Conservation (phyloP, 352 stramenopile genomes). For the Globisporangium paddicum region DNA sequence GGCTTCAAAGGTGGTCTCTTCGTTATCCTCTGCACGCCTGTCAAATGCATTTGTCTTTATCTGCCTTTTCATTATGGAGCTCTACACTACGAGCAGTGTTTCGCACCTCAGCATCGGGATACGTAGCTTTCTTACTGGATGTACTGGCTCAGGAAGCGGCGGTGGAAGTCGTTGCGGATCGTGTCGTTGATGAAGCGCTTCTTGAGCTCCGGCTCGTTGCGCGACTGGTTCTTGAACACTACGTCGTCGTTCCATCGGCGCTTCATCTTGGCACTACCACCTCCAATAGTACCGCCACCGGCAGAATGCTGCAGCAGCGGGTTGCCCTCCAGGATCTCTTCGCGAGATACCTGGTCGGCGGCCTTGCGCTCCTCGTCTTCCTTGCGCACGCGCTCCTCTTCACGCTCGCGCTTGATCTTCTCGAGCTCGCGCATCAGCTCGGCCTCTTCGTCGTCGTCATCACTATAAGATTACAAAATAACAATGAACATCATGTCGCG, state of each 20-base stretch:
- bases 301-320: constrained; percentile 63
- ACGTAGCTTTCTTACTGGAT: constrained; percentile 47
- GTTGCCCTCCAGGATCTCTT: constrained; percentile 94
- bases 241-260: constrained; percentile 99
- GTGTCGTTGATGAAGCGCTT: constrained; percentile 99
- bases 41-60: constrained; percentile 6
- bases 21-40: neutral
- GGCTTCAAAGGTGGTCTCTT: neutral
- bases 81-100: neutral
- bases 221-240: constrained; percentile 98
- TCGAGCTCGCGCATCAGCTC: constrained; percentile 96
- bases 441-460: constrained; percentile 96
- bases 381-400: constrained; percentile 90
- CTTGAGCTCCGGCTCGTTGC: constrained; percentile 91
- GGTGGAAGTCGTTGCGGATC: constrained; percentile 99
- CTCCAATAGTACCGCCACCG: constrained; percentile 12
- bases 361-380: constrained; percentile 80
- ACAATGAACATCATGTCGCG: no score
- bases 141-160: constrained; percentile 98
- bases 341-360: constrained; percentile 78
- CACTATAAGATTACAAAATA: constrained; percentile 18
- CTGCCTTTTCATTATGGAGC: neutral
- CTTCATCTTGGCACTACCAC: constrained; percentile 81
- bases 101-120: neutral
- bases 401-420: constrained; percentile 96